A percentile compares a stretch with the other conserved stretches of the same genome.
Evolutionary conservation across 176 grass and related monocot species (phyloP).

Genomic region (Oryza glumipatula): DNA sequence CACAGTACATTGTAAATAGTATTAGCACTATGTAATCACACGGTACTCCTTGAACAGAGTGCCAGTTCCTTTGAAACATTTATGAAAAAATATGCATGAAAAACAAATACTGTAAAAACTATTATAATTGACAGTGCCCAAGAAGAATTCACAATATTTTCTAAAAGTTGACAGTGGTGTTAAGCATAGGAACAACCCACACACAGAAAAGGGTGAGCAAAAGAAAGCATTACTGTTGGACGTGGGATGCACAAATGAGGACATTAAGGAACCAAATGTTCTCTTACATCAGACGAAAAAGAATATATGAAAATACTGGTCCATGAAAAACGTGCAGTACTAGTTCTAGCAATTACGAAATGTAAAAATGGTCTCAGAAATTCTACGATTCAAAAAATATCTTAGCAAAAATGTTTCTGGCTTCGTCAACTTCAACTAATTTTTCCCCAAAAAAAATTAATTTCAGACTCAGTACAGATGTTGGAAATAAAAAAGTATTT

Average conservation of each 20-base stretch:
- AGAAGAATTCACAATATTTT: neutral
- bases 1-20: neutral
- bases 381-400: neutral
- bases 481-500: neutral
- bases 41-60: neutral
- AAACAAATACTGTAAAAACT: conserved; percentile 16
- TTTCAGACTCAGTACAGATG: neutral
- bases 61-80: conserved; percentile 3
- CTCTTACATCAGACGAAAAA: neutral
- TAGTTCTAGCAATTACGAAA: neutral
- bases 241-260: neutral
- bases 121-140: neutral
- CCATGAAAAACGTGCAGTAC: neutral
- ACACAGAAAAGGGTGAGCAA: neutral
- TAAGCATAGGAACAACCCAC: neutral
- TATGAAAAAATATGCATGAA: neutral
- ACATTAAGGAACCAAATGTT: neutral
- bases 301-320: neutral
- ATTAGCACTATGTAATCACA: neutral
- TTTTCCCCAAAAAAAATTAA: neutral
- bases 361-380: neutral
- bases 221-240: neutral
- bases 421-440: neutral
- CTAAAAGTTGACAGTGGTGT: neutral
- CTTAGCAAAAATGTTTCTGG: neutral